Percentiles rank a stretch among this genome's conserved stretches.
Conservation (phyloP, 345 rosid genomes). For the Aquilaria sinensis region DNA sequence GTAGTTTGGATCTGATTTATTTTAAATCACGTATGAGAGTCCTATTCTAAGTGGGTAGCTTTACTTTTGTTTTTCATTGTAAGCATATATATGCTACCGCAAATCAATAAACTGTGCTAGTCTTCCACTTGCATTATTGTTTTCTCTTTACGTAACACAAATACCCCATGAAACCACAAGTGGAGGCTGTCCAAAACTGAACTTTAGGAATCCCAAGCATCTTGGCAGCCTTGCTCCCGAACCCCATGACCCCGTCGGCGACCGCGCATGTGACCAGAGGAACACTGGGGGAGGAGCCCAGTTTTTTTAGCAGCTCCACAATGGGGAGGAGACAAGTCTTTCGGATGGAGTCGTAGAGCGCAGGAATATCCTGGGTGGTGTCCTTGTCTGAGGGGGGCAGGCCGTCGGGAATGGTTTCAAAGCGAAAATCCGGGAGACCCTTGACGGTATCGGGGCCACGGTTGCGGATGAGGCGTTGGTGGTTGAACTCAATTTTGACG, state of each 20-base stretch:
- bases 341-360: slow-evolving; percentile 21
- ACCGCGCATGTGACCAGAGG: too few species aligned
- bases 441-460: slow-evolving; percentile 19
- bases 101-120: too few species aligned
- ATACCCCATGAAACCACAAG: slow-evolving; percentile 17
- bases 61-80: too few species aligned
- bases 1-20: too few species aligned
- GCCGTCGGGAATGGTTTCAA: slow-evolving; percentile 33
- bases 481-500: slow-evolving; percentile 32
- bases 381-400: slow-evolving; percentile 17
- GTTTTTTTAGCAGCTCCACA: too few species aligned
- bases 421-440: slow-evolving; percentile 24
- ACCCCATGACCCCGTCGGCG: too few species aligned
- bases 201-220: slow-evolving; percentile 18
- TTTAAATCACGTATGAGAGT: too few species aligned
- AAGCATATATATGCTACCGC: too few species aligned
- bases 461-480: slow-evolving; percentile 25
- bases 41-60: too few species aligned
- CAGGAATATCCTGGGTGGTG: slow-evolving; percentile 21
- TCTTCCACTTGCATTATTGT: too few species aligned
- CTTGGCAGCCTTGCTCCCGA: too few species aligned
- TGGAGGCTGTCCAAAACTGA: slow-evolving; percentile 25
- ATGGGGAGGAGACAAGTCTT: slow-evolving; percentile 22
- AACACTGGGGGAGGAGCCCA: too few species aligned
- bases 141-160: accelerated